Evolutionary conservation across 2,329 filamentous ascomycete genomes (phyloP), one percentile per base, ranked within the genome.

Genomic region (Paramyrothecium sp.): DNA sequence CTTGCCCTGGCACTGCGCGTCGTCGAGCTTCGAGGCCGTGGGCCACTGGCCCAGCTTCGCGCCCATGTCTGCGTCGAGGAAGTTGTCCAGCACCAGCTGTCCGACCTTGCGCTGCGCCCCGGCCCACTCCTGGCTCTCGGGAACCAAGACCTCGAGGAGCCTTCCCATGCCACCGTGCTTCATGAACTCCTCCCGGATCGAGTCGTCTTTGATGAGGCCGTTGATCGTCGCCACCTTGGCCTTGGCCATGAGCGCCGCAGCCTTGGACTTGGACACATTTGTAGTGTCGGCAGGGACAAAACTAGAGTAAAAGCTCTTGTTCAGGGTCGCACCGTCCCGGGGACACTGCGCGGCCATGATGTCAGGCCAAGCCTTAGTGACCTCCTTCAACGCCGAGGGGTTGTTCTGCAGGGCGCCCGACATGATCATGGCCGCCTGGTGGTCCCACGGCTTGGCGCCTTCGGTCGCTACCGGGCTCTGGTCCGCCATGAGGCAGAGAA

Each of bases 11-110:
- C 79, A 83, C 51, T 70, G 61, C 56, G 64, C 63, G 20, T 76
- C 73, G 22, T 68, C 68, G 44, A 68, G 63, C 52, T 71, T 71
- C 4, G 65, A 61, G 20, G 61, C 64, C 21, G 61, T 74, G 0
- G 85, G 85, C 84, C 84, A 89, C 60, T 83, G 72, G 0, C 84
- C 83, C 19, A 80, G 61, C 22, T 75, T 73, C 2, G 86, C 86
- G 46, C 86, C 85, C 78, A 88, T 86, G 56, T 82, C 78, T 60
- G 81, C 79, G 65, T 90, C 87, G n/a, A 90, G 73, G 66, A 89
- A 90, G 58, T 80, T 86, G 65, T 90, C 87, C 34, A 83, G 76
- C 26, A 88, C 78, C 56, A 89, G 75, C 58, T 85, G 77, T 2
- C 81, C 84, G 22, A 82, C 80, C 65, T 81, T 84, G 57, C 77